phyloP scores from a whole-genome alignment of 768 basidiomycete species.

The Tylopilus cervinicoccineus region DNA sequence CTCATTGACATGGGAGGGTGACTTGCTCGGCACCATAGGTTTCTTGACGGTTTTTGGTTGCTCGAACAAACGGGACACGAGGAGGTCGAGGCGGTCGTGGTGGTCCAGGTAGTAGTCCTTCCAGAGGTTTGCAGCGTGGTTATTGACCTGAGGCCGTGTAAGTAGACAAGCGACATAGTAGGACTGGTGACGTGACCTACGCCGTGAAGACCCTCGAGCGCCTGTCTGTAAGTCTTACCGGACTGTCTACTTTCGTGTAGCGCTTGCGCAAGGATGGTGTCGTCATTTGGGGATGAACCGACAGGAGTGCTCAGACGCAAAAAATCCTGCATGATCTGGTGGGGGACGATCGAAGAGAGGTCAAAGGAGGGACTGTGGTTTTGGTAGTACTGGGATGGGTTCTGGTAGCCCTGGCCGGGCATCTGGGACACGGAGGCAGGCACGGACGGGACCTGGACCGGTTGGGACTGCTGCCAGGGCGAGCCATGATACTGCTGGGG shows the following conservation, averaged over 20 bases:
- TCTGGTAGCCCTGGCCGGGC: slow-evolving; percentile 15
- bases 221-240: slow-evolving; percentile 55
- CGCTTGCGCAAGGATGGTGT: slow-evolving; percentile 52
- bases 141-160: slow-evolving; percentile 34
- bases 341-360: slow-evolving; percentile 38
- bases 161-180: slow-evolving; percentile 1
- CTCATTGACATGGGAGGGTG: slow-evolving; percentile 7
- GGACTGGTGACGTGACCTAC: slow-evolving; percentile 37
- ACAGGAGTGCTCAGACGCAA: slow-evolving; percentile 52
- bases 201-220: slow-evolving; percentile 63
- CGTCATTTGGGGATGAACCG: slow-evolving; percentile 47
- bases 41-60: slow-evolving; percentile 31
- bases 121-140: slow-evolving; percentile 59
- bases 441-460: slow-evolving; percentile 31
- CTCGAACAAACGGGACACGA: slow-evolving; percentile 21
- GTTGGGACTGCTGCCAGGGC: slow-evolving; percentile 33
- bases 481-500: slow-evolving; percentile 26
- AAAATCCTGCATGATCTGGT: slow-evolving; percentile 56
- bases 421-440: slow-evolving; percentile 27
- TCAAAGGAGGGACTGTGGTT: slow-evolving; percentile 25
- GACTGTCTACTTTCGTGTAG: slow-evolving; percentile 35
- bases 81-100: slow-evolving; percentile 52
- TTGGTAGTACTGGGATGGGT: slow-evolving; percentile 20
- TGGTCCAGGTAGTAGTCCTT: slow-evolving; percentile 80
- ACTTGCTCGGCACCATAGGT: slow-evolving; percentile 17